Evolutionary conservation across 2,329 filamentous ascomycete species (phyloP), one percentile per base, ranked within the genome.

Genomic region (Aureobasidium sp.): DNA sequence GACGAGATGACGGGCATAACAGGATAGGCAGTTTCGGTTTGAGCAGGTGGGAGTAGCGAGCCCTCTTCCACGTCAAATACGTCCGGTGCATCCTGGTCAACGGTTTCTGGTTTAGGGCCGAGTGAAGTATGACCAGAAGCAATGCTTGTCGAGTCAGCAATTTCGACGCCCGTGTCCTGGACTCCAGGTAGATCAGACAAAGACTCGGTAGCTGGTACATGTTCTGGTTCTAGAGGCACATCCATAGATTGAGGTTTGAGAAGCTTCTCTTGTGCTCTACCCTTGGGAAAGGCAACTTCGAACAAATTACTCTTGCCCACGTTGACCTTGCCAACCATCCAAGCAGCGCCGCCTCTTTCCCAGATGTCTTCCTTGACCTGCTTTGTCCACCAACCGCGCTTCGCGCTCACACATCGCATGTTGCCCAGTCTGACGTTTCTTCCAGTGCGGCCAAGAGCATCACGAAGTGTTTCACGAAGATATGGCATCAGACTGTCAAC

Each of bases 241-340:
- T 43, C 20, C 34, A 51, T 39, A 13, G 46, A 36, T 8, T 39
- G 6, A 1, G 44, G 44, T 3, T 7, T 37, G 7, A 34, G 13
- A 32, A 39, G 24, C 10, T 68, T 68, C 39, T 76, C 69, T 27
- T 70, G 77, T 69, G 61, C 73, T 68, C 69, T 74, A 59, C 69
- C 79, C 89, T 93, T 87, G 4, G 95, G 93, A 69, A 92, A 96
- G 8, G 97, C 85, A 5, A 86, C 84, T 68, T 94, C 87, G 64
- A 97, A 96, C 2, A 99, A 82, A 70, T 88, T 88, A 69, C 93
- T 97, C 76, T 99, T 99, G 27, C 94, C 95, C 2, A 97, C 95
- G 71, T 99, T 99, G 65, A 92, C 91, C 74, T 96, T 97, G n/a
- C 94, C 94, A 2, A 99, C 89, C 80, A 99, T 87, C 93, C 94